phyloP scores from a whole-genome alignment of 2,329 filamentous ascomycete genomes.

The Penicillium hordei region DNA sequence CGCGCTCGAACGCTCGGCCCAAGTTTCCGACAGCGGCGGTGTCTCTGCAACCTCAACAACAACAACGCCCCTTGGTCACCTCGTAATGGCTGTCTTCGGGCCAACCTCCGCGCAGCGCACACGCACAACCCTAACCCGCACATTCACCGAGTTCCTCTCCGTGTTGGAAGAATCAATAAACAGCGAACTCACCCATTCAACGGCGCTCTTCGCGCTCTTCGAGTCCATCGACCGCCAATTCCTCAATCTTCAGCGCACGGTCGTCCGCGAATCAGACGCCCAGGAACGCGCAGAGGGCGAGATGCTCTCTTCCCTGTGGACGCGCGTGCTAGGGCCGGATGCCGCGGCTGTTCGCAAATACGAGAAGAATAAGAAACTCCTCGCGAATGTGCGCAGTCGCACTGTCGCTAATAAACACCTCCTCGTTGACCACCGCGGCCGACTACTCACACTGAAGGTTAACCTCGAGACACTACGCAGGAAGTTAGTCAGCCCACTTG shows the following conservation, averaged over 20 bases:
- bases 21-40: constrained; percentile 18
- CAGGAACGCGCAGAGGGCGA: constrained; percentile 81
- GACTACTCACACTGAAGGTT: constrained; percentile 78
- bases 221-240: constrained; percentile 89
- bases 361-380: constrained; percentile 80
- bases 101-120: constrained; percentile 78
- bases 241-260: constrained; percentile 79
- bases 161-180: constrained; percentile 88
- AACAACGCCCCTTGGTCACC: constrained; percentile 56
- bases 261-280: constrained; percentile 76
- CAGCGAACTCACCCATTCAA: constrained; percentile 76
- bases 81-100: constrained; percentile 74
- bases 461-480: constrained; percentile 81
- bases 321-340: constrained; percentile 74
- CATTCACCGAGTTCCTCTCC: constrained; percentile 81
- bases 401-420: constrained; percentile 86
- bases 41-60: constrained; percentile 55
- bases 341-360: constrained; percentile 79
- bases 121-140: constrained; percentile 75
- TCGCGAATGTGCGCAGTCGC: constrained; percentile 74
- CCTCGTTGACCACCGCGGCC: constrained; percentile 81
- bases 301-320: constrained; percentile 81
- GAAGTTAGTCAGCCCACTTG: constrained; percentile 80
- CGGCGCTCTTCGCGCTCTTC: constrained; percentile 83
- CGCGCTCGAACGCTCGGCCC: constrained; percentile 38